Percentiles rank a stretch among this genome's conserved stretches.
Conservation (phyloP, 495 filamentous ascomycete species). For the Neurospora cerealis region DNA sequence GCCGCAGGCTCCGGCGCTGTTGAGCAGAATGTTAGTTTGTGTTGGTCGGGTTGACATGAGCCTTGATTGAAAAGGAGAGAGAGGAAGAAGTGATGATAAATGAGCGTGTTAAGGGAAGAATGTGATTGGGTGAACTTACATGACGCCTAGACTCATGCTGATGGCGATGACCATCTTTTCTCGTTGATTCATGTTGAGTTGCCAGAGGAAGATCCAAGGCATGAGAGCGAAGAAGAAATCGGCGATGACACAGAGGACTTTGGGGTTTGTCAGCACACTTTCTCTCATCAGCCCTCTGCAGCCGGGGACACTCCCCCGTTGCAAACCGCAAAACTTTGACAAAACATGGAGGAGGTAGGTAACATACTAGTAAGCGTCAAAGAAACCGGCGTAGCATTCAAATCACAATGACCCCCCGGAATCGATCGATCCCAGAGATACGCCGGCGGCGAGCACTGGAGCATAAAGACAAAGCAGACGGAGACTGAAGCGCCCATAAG, state of each 20-base stretch:
- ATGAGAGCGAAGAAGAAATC: constrained; percentile 38
- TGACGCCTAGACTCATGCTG: constrained; percentile 39
- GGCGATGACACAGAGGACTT: constrained; percentile 8
- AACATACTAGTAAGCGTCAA: constrained; percentile 9
- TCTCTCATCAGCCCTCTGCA: not conserved
- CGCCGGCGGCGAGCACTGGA: constrained; percentile 34
- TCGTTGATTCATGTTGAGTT: constrained; percentile 34
- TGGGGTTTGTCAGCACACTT: not conserved
- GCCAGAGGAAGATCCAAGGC: constrained; percentile 40
- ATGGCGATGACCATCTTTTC: constrained; percentile 38
- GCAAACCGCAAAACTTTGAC: not conserved
- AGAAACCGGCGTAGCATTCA: constrained; percentile 10
- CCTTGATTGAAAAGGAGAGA: no score
- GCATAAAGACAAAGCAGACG: constrained; percentile 29
- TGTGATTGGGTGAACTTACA: constrained; percentile 23
- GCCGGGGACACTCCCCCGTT: not conserved
- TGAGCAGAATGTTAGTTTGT: not conserved
- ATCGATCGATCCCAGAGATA: constrained; percentile 23
- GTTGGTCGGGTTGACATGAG: not conserved
- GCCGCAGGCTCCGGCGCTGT: constrained; percentile 16
- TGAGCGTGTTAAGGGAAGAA: not conserved
- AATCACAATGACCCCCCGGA: constrained; percentile 1
- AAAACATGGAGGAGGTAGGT: not conserved
- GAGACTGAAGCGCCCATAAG: constrained; percentile 8
- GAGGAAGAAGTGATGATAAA: not conserved